These are phyloP conservation scores for Populus deltoides DNA, from an alignment of 345 rosid species.

Conservation along the genomic window DNA sequence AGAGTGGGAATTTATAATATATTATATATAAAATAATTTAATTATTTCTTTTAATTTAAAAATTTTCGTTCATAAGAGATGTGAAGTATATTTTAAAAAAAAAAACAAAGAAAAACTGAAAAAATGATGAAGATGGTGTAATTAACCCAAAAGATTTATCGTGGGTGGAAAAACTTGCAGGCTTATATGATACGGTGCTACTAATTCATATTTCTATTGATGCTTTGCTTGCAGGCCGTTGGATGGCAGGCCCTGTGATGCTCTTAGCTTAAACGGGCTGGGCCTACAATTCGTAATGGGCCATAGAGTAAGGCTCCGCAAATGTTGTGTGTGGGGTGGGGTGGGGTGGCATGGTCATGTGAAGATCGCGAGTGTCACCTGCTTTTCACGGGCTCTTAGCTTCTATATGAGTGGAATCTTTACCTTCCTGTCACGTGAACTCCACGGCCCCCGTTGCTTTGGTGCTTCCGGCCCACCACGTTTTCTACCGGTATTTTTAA, in stretches of 20 bases:
- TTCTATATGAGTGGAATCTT: too few relatives aligned
- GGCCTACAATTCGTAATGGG: neutral
- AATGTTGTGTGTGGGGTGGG: neutral
- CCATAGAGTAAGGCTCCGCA: neutral
- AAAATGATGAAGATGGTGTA: too few relatives aligned
- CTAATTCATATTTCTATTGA: neutral
- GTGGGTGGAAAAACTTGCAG: too few relatives aligned
- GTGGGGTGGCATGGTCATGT: neutral
- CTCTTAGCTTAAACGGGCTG: neutral
- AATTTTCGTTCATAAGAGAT: too few relatives aligned
- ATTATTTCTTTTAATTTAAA: too few relatives aligned
- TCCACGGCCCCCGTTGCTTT: neutral
- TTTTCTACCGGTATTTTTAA: neutral
- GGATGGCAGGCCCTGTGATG: neutral
- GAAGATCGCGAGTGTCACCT: constrained; percentile 9
- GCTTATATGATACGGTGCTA: neutral
- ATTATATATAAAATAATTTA: too few relatives aligned
- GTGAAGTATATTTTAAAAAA: too few relatives aligned
- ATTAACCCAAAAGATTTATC: too few relatives aligned
- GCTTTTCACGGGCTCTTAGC: constrained; percentile 1
- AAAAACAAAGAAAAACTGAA: too few relatives aligned
- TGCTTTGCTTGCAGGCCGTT: neutral
- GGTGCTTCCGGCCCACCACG: neutral
- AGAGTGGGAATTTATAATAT: too few relatives aligned
- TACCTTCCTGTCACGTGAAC: constrained; percentile 9